Conservation (phyloP, 257 asterid species). For the Fraxinus americana region DNA sequence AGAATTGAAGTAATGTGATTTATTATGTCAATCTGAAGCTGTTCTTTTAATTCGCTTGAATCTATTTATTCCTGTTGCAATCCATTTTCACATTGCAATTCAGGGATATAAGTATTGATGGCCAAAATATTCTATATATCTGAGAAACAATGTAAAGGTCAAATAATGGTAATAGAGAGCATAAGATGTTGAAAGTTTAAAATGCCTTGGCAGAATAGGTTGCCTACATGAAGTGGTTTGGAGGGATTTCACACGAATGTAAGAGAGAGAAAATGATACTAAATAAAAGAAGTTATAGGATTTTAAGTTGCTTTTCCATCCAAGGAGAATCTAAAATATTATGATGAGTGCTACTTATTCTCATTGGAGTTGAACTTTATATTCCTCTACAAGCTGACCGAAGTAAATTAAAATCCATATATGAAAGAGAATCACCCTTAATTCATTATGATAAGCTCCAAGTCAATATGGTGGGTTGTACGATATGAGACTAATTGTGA, state of each 20-base stretch:
- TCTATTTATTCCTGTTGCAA: background rate
- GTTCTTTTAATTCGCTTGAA: background rate
- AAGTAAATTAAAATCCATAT: background rate
- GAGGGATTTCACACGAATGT: background rate
- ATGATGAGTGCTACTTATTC: background rate
- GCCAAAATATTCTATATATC: background rate
- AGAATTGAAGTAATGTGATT: background rate
- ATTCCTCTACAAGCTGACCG: conserved; percentile 1
- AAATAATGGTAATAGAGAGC: background rate
- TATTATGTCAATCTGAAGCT: background rate
- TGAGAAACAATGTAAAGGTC: background rate
- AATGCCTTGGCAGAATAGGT: background rate
- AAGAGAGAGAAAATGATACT: background rate
- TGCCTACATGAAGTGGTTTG: background rate
- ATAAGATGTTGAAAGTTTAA: background rate
- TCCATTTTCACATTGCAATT: background rate
- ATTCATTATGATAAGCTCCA: background rate
- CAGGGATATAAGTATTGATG: background rate
- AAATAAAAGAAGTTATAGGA: background rate
- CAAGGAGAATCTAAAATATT: background rate
- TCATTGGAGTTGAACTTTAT: background rate
- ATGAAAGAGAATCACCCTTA: background rate
- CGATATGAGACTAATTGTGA: background rate
- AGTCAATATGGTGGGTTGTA: background rate
- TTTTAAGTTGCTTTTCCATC: background rate